Evolutionary conservation across 208 protist genomes (phyloP), one percentile per base, ranked within the genome.

Genomic region (Crithidia sp.): DNA sequence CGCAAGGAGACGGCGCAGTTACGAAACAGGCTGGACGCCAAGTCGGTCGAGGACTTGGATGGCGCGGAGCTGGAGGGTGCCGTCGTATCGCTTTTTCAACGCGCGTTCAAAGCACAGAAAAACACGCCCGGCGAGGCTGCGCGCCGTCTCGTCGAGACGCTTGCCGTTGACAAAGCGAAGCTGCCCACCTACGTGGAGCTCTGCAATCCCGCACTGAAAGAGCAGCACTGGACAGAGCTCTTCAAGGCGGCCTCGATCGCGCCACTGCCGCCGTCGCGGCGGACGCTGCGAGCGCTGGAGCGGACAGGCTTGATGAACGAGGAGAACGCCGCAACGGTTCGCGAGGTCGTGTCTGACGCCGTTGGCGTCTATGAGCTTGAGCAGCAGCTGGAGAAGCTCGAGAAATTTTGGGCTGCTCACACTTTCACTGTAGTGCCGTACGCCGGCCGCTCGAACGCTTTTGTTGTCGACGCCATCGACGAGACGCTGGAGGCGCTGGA

Each of bases 151-250:
- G 85, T 93, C 41, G 83, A 89, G 41, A 83, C 79, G n/a, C 70
- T 92, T 16, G 82, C 79, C 12, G 84, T 90, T 37, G 88, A 96
- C 73, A 93, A 97, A 56, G 76, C 84, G 19, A 85, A 92, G 75
- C 62, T 91, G 3, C 80, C 79, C 16, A 79, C 89, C 6, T 91
- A 91, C 78, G 85, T 88, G 6, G 79, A 92, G 41, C 77, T 96
- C 39, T 97, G 95, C 87, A 93, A 95, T 74, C 78, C 89, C 14
- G 94, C 99, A 7, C 88, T 98, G 39, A 91, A 95, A 64, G 74
- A 89, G 40, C 62, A 90, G 13, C 82, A 96, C 55, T 96, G 89
- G 89, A 54, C 73, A 7, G 49, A 89, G 63, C 85, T 99, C 13
- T 97, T 97, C 55, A 67, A 80, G n/a, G 67, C 84, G 39, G 86